These are phyloP conservation scores for Zopfia rhizophila DNA, from an alignment of 2,329 filamentous ascomycete genomes.

Conservation along the genomic window DNA sequence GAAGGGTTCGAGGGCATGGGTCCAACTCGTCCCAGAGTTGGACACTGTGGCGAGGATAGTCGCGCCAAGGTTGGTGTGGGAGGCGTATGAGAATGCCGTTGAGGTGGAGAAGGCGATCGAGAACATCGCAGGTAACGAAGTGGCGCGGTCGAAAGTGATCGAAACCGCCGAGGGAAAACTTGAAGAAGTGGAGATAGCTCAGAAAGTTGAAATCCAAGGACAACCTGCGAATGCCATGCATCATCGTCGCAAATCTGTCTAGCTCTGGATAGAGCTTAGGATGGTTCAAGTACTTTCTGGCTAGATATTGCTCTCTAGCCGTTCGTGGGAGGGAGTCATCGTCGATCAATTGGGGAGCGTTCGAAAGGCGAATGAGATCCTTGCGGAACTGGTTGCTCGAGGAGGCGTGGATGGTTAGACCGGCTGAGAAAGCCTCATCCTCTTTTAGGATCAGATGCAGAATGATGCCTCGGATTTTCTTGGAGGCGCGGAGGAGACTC, in stretches of 20 bases:
- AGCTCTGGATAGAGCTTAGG: conserved; percentile 37
- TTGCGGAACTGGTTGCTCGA: neutral
- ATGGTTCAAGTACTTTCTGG: conserved; percentile 24
- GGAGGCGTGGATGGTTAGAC: conserved; percentile 17
- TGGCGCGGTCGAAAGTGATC: conserved; percentile 1
- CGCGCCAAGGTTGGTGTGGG: conserved; percentile 19
- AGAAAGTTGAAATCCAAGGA: conserved; percentile 31
- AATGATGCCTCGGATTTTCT: conserved; percentile 33
- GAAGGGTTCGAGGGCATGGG: conserved; percentile 34
- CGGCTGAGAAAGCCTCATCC: conserved; percentile 10
- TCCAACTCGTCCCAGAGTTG: conserved; percentile 29
- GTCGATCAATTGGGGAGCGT: neutral
- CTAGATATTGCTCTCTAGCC: neutral
- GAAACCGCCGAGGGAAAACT: conserved; percentile 28
- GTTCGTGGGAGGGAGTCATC: neutral
- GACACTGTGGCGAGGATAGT: conserved; percentile 2
- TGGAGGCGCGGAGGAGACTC: conserved; percentile 28
- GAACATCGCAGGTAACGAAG: conserved; percentile 25
- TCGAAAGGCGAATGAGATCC: neutral
- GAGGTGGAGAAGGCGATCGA: conserved; percentile 33
- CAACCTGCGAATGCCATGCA: conserved; percentile 39
- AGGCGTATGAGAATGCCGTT: conserved; percentile 32
- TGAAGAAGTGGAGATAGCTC: conserved; percentile 38
- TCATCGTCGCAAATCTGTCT: conserved; percentile 32
- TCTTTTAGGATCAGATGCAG: conserved; percentile 34